A percentile compares a stretch with the other conserved stretches of the same genome.
Evolutionary conservation across 2,329 filamentous ascomycete species (phyloP).

Genomic region (Graphilbum sp.): DNA sequence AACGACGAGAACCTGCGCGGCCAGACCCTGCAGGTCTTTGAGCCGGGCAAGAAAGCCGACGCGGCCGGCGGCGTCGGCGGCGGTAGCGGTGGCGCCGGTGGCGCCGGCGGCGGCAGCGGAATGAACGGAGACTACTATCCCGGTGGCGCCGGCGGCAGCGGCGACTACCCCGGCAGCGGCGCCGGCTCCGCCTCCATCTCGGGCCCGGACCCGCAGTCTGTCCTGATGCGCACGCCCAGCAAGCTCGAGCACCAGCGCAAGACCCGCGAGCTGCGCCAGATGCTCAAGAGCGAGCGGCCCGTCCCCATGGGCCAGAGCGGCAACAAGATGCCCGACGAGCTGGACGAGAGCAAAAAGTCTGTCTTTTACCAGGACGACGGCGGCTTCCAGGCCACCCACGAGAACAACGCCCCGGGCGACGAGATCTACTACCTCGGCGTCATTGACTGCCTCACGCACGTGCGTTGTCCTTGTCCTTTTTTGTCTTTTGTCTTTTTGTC

Average conservation of each 20-base stretch:
- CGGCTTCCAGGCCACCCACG: conserved; percentile 82
- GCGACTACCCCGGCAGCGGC: too few species aligned
- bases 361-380: conserved; percentile 92
- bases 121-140: too few species aligned
- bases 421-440: conserved; percentile 97
- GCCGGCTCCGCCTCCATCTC: too few species aligned
- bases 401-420: conserved; percentile 68
- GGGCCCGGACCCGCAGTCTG: conserved; percentile 37
- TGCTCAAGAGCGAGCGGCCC: conserved; percentile 83
- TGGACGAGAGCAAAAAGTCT: conserved; percentile 58
- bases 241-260: conserved; percentile 86
- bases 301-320: conserved; percentile 76
- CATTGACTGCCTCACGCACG: conserved; percentile 94
- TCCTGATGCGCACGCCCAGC: conserved; percentile 77
- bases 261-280: conserved; percentile 76
- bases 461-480: conserved; percentile 48
- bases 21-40: conserved; percentile 88
- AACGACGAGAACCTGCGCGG: conserved; percentile 86
- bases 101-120: too few species aligned
- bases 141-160: too few species aligned
- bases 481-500: not conserved
- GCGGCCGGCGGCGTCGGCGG: conserved; percentile 27
- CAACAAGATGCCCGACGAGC: conserved; percentile 79
- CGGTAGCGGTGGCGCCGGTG: too few species aligned
- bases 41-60: conserved; percentile 58